A percentile compares a stretch with the other conserved stretches of the same genome.
phyloP scores from a whole-genome alignment of 1,284 basidiomycete species.

The Cronartium quercuum region DNA sequence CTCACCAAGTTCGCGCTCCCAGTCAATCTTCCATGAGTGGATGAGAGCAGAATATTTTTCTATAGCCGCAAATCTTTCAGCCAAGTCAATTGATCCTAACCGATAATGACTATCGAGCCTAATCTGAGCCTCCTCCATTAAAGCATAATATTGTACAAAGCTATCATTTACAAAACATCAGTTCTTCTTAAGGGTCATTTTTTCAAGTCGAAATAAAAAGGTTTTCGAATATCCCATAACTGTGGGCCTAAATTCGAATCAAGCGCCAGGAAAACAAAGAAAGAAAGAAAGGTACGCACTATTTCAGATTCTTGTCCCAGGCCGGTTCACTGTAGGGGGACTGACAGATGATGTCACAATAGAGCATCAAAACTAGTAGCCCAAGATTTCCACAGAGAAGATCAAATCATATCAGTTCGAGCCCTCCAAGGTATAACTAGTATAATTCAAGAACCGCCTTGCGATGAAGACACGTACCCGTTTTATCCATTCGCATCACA shows the following conservation, averaged over 20 bases:
- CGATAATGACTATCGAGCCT: constrained; percentile 29
- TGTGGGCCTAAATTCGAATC: too few relatives aligned
- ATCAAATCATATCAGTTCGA: not conserved
- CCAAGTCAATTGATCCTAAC: constrained; percentile 11
- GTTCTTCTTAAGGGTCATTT: too few relatives aligned
- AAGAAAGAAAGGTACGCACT: not conserved
- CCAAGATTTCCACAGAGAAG: not conserved
- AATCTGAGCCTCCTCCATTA: constrained; percentile 29
- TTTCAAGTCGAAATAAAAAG: too few relatives aligned
- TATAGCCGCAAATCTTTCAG: not conserved
- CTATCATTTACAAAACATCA: not conserved
- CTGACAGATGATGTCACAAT: constrained; percentile 24
- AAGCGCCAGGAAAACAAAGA: not conserved
- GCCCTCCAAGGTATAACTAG: not conserved
- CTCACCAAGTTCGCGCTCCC: not conserved
- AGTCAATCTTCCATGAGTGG: constrained; percentile 3
- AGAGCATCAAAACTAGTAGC: constrained; percentile 10
- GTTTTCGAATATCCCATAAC: too few relatives aligned
- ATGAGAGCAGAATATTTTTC: constrained; percentile 18
- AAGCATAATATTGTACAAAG: constrained; percentile 25
- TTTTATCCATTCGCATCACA: constrained; percentile 23
- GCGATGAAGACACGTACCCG: not conserved
- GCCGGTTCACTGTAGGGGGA: constrained; percentile 17
- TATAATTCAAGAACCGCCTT: not conserved
- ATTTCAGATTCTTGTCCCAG: constrained; percentile 18